Percentiles rank a stretch among this genome's conserved stretches.
phyloP scores from a whole-genome alignment of 192 early-diverging fungal species.

The Rhizophagus clarus region DNA sequence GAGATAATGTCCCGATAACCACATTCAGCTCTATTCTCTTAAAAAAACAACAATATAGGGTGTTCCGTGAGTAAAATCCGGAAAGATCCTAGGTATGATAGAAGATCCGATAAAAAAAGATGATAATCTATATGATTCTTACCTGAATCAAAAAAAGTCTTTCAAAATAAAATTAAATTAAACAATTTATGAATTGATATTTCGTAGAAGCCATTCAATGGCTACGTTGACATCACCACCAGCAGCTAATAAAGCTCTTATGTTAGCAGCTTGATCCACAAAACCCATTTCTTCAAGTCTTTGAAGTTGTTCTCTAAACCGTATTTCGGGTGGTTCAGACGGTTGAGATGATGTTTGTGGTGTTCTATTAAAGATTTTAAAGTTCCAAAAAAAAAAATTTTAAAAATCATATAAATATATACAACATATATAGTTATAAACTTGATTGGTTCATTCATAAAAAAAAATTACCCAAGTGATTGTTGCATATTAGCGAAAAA shows the following conservation, averaged over 20 bases:
- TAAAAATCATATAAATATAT: not conserved
- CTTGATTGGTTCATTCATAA: not conserved
- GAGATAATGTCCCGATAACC: not conserved
- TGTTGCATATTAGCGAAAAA: conserved; percentile 19
- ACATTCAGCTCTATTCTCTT: not conserved
- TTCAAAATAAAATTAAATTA: not conserved
- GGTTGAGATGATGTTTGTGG: conserved; percentile 23
- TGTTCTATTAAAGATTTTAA: not conserved
- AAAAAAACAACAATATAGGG: not conserved
- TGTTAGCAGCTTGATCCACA: conserved; percentile 77
- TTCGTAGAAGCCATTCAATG: conserved; percentile 68
- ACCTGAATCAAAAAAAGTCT: not conserved
- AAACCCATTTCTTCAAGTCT: conserved; percentile 97
- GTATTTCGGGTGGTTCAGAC: conserved; percentile 55
- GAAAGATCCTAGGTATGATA: not conserved
- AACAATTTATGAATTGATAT: not conserved
- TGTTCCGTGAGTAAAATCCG: not conserved
- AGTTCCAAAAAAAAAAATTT: not conserved
- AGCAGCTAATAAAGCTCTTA: conserved; percentile 81
- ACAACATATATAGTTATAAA: not conserved
- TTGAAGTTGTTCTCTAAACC: conserved; percentile 66
- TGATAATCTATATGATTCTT: not conserved
- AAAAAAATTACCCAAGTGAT: conserved; percentile 3
- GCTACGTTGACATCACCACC: conserved; percentile 88
- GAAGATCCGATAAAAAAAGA: not conserved